These are phyloP conservation scores for Schizonepeta tenuifolia DNA, from an alignment of 257 asterid genomes.

Conservation along the genomic window DNA sequence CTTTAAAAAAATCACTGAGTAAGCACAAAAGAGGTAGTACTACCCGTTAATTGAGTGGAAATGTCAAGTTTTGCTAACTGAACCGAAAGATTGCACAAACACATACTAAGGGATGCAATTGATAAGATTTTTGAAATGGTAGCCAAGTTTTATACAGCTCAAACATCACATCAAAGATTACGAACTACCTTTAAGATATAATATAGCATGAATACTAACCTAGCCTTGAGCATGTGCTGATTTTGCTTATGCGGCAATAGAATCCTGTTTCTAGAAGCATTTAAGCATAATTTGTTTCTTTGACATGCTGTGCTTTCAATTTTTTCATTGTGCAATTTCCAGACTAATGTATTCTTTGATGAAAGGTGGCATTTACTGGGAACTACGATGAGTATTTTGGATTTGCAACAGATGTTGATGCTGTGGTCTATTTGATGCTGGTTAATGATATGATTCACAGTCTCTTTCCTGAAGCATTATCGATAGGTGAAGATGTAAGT, in stretches of 20 bases:
- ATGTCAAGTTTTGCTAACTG: neutral
- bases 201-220: neutral
- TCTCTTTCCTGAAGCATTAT: constrained; percentile 84
- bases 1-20: neutral
- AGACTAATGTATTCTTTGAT: constrained; percentile 39
- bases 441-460: constrained; percentile 93
- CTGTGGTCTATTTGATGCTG: constrained; percentile 94
- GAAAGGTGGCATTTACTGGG: constrained; percentile 84
- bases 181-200: constrained; percentile 13
- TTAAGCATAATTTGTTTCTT: constrained; percentile 27
- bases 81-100: neutral
- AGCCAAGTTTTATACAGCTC: constrained; percentile 4
- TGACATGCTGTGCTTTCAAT: constrained; percentile 15
- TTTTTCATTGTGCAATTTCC: constrained; percentile 20
- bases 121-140: constrained; percentile 3
- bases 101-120: neutral
- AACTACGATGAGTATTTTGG: constrained; percentile 93
- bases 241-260: constrained; percentile 19
- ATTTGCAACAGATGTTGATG: constrained; percentile 87
- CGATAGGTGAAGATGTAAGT: constrained; percentile 96
- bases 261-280: constrained; percentile 13
- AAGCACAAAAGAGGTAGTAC: constrained; percentile 4
- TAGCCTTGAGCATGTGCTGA: constrained; percentile 18
- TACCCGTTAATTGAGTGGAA: neutral
- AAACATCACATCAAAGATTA: neutral